phyloP scores from a whole-genome alignment of 805 yeast genomes.

The Myxozyma vanderwaltii region DNA sequence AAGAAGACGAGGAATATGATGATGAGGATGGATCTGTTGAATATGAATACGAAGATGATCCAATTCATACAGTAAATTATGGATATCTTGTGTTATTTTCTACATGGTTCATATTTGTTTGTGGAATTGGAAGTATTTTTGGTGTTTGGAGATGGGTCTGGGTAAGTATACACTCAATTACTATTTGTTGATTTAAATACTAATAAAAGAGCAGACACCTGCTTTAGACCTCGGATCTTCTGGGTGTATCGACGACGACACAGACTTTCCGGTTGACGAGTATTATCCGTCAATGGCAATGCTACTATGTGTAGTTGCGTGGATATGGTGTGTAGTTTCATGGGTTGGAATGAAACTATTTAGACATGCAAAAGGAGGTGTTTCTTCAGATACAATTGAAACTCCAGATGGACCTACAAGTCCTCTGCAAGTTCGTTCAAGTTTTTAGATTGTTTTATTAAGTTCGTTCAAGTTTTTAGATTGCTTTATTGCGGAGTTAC shows the following conservation, averaged over 20 bases:
- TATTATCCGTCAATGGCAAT: conserved; percentile 46
- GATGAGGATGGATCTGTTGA: conserved; percentile 12
- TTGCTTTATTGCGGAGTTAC: no score
- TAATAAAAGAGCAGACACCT: neutral
- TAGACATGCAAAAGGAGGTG: conserved; percentile 72
- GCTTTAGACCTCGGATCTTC: neutral
- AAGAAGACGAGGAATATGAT: neutral
- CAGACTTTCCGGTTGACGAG: conserved; percentile 43
- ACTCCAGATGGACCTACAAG: neutral
- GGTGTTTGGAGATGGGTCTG: conserved; percentile 35
- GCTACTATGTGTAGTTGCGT: conserved; percentile 44
- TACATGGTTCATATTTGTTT: conserved; percentile 28
- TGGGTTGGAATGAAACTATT: conserved; percentile 83
- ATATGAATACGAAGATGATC: conserved; percentile 15
- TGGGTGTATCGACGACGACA: conserved; percentile 6
- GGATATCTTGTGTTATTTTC: conserved; percentile 33
- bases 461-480: neutral
- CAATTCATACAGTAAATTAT: conserved; percentile 26
- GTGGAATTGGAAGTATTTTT: conserved; percentile 32
- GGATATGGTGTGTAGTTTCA: conserved; percentile 73
- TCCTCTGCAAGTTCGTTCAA: neutral
- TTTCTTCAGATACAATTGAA: conserved; percentile 17
- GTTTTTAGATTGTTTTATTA: neutral
- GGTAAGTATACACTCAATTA: conserved; percentile 11
- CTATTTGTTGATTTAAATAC: neutral